Evolutionary conservation across 805 yeast species (phyloP).

Genomic region (Myxozyma mucilagina): DNA sequence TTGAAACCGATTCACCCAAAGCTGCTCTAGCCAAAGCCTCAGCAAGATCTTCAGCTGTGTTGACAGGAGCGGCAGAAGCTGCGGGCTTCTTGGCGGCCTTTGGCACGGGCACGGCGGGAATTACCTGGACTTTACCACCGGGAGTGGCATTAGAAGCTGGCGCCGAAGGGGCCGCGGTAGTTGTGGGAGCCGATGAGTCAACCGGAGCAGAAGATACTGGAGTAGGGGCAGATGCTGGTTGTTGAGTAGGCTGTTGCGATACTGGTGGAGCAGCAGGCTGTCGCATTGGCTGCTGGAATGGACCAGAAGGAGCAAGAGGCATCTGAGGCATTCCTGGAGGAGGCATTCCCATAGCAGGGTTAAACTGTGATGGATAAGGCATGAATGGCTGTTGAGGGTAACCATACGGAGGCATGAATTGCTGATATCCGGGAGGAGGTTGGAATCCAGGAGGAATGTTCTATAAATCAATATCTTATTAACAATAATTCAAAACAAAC

Average conservation of each 20-base stretch:
- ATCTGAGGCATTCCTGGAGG: conserved; percentile 15
- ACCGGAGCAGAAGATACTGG: conserved; percentile 5
- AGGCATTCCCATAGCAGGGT: conserved; percentile 21
- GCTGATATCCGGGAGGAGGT: conserved; percentile 15
- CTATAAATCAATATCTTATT: conserved; percentile 1
- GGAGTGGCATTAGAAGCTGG: conserved; percentile 7
- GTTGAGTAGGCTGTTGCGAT: background rate
- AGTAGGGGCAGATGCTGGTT: conserved; percentile 3
- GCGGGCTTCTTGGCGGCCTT: conserved; percentile 21
- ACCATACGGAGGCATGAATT: conserved; percentile 22
- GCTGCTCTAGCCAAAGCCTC: conserved; percentile 9
- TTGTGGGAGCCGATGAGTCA: conserved; percentile 9
- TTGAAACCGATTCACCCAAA: conserved; percentile 27
- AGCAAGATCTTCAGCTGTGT: conserved; percentile 29
- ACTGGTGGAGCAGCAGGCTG: conserved; percentile 26
- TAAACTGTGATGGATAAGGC: conserved; percentile 34
- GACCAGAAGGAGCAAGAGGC: conserved; percentile 16
- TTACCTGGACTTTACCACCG: conserved; percentile 15
- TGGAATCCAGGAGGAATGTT: conserved; percentile 25
- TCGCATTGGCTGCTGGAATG: conserved; percentile 18
- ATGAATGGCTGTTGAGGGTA: conserved; percentile 28
- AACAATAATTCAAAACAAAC: background rate
- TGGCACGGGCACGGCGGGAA: conserved; percentile 31
- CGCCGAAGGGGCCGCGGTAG: conserved; percentile 5
- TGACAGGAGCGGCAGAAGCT: conserved; percentile 24